Base-by-base conservation (phyloP, 2,329 filamentous ascomycete genomes). In the Colletotrichum sojae region DNA sequence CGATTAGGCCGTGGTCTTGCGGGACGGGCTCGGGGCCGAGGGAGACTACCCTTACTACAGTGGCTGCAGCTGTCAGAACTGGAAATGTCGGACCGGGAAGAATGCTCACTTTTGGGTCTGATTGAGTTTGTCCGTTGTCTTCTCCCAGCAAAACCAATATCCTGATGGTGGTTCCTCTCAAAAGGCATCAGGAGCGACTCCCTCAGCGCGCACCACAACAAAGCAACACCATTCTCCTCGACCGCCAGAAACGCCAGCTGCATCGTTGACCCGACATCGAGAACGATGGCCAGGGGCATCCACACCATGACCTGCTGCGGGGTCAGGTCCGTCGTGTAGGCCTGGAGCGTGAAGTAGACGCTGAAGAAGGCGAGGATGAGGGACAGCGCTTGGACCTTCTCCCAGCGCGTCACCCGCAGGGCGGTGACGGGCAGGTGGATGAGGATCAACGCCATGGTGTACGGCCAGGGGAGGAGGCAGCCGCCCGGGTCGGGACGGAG, bases 401-500 rank as follows among this genome's bases (percentile, higher is more conserved):
- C 57, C 71, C 69, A 72, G 18, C 65, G 67, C 9, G 54, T 61
- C 27, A 71, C 71, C 31, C 71, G 62, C 39, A 72, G 52, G 1
- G 70, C 31, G 6, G 70, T 69, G 1, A 72, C 48, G 5, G 71
- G 71, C 12, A 67, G 46, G 36, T 72, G 71, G n/a, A 72, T 59
- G 6, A 72, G 58, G 2, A 71, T 56, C 71, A 65, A 71, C 5
- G 66, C 71, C 9, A 71, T 63, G 5, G 71, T 55, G 56, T 71
- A 72, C 5, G 71, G 71, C 71, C 71, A 72, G 1, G 71, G 71
- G 5, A 72, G 40, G 56, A 72, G 70, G 40, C 61, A 64, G n/a
- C 69, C 69, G 6, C 69, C 71, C 3, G 63, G 46, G 18, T 70
- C 62, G 3, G 71, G 69, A 6, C 71, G 55, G 20, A 72, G 40